These are phyloP conservation scores for Oxytropis ochrocephala DNA, from an alignment of 306 rosid genomes.

Conservation along the genomic window DNA sequence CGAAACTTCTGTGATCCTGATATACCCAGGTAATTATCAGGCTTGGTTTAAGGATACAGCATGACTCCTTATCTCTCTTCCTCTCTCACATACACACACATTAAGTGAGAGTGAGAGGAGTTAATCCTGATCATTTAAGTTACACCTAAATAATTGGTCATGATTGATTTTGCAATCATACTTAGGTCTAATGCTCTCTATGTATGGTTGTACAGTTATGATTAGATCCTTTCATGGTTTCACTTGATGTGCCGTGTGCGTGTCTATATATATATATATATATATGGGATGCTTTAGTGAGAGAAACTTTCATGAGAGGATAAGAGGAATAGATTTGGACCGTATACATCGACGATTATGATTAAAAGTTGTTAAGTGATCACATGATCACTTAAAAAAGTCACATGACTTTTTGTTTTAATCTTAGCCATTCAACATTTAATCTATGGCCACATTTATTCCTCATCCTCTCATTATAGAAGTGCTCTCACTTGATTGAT, in stretches of 20 bases:
- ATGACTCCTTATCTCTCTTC: background rate
- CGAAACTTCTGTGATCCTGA: constrained; percentile 95
- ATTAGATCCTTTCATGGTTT: background rate
- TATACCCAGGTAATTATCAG: constrained; percentile 77
- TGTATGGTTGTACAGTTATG: background rate
- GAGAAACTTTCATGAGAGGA: no score
- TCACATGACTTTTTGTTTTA: no score
- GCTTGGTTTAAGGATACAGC: constrained; percentile 11
- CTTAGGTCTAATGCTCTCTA: background rate
- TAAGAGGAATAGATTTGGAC: no score
- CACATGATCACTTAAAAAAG: no score
- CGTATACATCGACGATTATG: no score
- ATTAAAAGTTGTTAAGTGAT: no score
- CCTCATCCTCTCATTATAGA: no score
- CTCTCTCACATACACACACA: background rate
- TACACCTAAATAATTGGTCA: background rate
- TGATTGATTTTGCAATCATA: background rate
- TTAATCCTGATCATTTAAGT: background rate
- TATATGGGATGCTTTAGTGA: no score
- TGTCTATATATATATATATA: no score
- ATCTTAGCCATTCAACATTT: no score
- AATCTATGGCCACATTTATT: no score
- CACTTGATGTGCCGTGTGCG: background rate
- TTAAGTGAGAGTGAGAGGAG: background rate
- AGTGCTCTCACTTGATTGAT: background rate